A percentile compares a stretch with the other conserved stretches of the same genome.
Conservation (phyloP, 2,329 filamentous ascomycete genomes). For the Sporothrix sp. region DNA sequence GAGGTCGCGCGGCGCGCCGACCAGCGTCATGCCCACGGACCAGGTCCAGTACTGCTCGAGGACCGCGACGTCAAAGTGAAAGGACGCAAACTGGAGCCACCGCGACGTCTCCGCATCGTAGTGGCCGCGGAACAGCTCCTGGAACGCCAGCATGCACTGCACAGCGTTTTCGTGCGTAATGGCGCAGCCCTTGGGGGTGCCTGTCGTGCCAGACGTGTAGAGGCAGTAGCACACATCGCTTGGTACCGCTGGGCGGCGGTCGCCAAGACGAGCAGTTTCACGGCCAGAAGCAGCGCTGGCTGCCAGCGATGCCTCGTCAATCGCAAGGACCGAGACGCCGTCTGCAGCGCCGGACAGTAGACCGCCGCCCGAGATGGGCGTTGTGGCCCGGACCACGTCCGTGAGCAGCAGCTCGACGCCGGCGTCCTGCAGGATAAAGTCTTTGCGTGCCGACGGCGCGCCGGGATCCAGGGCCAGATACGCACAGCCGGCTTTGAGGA, state of each 20-base stretch:
- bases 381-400: constrained; percentile 23
- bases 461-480: constrained; percentile 73
- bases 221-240: constrained; percentile 67
- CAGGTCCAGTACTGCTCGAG: constrained; percentile 94
- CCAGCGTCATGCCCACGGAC: constrained; percentile 78
- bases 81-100: constrained; percentile 88
- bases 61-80: constrained; percentile 90
- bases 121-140: constrained; percentile 62
- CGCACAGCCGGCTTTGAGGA: constrained; percentile 71
- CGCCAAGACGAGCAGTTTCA: background rate
- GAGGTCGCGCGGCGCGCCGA: constrained; percentile 71
- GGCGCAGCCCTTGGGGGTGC: constrained; percentile 77
- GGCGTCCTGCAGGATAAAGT: constrained; percentile 71
- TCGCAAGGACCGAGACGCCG: constrained; percentile 25
- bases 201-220: constrained; percentile 82
- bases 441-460: constrained; percentile 61
- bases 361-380: background rate
- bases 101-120: constrained; percentile 60
- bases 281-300: background rate
- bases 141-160: constrained; percentile 82
- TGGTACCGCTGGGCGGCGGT: constrained; percentile 20
- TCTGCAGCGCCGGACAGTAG: constrained; percentile 27
- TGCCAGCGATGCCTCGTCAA: constrained; percentile 25
- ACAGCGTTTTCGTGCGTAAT: constrained; percentile 83
- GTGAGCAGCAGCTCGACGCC: constrained; percentile 53